phyloP scores from a whole-genome alignment of 108 stramenopile genomes.

The Cyclotella sp. region DNA sequence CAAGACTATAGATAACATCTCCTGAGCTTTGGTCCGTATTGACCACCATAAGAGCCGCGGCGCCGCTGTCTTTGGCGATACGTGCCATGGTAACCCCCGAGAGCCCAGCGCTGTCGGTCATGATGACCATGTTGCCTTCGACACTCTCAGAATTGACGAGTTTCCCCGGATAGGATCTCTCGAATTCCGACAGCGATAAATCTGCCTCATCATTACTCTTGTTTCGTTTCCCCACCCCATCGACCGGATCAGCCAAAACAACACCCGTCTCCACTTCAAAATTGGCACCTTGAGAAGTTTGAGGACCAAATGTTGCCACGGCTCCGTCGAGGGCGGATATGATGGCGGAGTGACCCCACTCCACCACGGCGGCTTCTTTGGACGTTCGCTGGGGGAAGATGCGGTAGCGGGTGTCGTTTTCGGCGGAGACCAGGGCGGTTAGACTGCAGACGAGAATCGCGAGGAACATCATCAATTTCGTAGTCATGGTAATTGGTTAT shows the following conservation, averaged over 20 bases:
- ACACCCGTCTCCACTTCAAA: constrained; percentile 89
- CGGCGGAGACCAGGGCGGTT: constrained; percentile 6
- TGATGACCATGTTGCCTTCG: constrained; percentile 85
- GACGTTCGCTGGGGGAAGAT: constrained; percentile 76
- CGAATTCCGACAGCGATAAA: constrained; percentile 14
- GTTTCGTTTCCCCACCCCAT: constrained; percentile 58
- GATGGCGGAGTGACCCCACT: constrained; percentile 93
- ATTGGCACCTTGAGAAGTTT: constrained; percentile 82
- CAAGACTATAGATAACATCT: constrained; percentile 83
- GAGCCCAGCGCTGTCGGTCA: constrained; percentile 79
- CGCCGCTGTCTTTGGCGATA: constrained; percentile 81
- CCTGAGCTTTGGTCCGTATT: constrained; percentile 80
- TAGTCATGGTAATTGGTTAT: background rate
- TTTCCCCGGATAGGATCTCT: constrained; percentile 35
- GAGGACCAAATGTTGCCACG: constrained; percentile 86
- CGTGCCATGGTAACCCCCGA: constrained; percentile 81
- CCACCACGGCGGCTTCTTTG: constrained; percentile 87
- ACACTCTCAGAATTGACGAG: constrained; percentile 81
- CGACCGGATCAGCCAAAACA: constrained; percentile 77
- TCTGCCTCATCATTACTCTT: constrained; percentile 25
- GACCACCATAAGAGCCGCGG: constrained; percentile 86
- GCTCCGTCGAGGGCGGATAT: constrained; percentile 90
- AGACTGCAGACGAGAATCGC: constrained; percentile 8
- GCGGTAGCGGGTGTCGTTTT: constrained; percentile 22
- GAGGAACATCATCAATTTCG: constrained; percentile 1